Evolutionary conservation across 345 rosid species (phyloP).

Genomic region (Ceriops zippeliana): DNA sequence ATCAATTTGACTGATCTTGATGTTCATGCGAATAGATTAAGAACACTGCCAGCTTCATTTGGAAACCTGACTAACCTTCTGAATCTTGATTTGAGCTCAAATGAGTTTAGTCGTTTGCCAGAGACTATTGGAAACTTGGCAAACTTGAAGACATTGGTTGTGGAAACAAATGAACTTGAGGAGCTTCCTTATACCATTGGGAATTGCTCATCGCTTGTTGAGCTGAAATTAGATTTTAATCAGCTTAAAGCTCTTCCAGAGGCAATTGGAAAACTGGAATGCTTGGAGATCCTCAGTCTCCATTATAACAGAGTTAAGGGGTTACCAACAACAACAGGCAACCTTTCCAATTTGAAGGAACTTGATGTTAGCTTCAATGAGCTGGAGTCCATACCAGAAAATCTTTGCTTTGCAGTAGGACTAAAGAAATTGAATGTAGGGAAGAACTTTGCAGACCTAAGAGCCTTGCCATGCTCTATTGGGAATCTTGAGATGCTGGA

Average conservation of each 20-base stretch:
- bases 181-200: slow-evolving; percentile 61
- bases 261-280: slow-evolving; percentile 51
- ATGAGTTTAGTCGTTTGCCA: slow-evolving; percentile 42
- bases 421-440: slow-evolving; percentile 55
- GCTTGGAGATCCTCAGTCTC: slow-evolving; percentile 47
- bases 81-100: slow-evolving; percentile 51
- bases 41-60: slow-evolving; percentile 48
- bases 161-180: slow-evolving; percentile 59
- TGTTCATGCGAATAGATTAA: slow-evolving; percentile 53
- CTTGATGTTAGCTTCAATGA: slow-evolving; percentile 73
- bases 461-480: slow-evolving; percentile 52
- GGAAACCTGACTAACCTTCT: slow-evolving; percentile 43
- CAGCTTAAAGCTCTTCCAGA: slow-evolving; percentile 63
- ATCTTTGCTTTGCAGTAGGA: slow-evolving; percentile 41
- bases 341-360: slow-evolving; percentile 50
- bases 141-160: slow-evolving; percentile 40
- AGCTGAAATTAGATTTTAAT: slow-evolving; percentile 61
- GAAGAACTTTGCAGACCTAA: slow-evolving; percentile 63
- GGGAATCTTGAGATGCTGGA: slow-evolving; percentile 72
- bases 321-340: slow-evolving; percentile 55
- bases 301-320: slow-evolving; percentile 60
- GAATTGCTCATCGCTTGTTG: slow-evolving; percentile 41
- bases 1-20: slow-evolving; percentile 46
- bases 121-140: slow-evolving; percentile 47
- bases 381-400: slow-evolving; percentile 52